Conservation (phyloP, 257 asterid species). For the Nicotiana benthamiana region DNA sequence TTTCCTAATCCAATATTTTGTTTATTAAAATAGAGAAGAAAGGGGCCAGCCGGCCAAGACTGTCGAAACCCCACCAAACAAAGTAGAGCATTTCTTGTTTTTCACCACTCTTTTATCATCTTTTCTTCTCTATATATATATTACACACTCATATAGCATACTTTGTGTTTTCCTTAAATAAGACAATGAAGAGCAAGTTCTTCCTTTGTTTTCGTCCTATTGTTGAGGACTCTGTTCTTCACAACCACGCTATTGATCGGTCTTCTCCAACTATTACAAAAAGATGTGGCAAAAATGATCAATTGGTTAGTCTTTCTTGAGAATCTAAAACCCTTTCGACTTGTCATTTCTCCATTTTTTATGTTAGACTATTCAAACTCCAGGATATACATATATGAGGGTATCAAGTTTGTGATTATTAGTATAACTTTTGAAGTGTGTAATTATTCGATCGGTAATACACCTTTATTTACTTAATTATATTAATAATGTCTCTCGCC, state of each 20-base stretch:
- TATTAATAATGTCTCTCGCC: background rate
- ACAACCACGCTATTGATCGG: background rate
- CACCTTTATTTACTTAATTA: background rate
- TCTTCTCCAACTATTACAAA: background rate
- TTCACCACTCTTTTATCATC: background rate
- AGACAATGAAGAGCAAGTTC: background rate
- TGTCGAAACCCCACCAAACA: background rate
- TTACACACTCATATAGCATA: background rate
- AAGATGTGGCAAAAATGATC: background rate
- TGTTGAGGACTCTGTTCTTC: background rate
- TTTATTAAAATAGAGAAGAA: background rate
- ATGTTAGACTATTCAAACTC: background rate
- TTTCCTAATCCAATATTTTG: background rate
- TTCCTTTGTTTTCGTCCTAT: background rate
- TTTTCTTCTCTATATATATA: background rate
- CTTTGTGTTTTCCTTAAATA: background rate
- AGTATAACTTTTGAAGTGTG: background rate
- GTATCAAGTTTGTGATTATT: background rate
- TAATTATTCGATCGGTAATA: background rate
- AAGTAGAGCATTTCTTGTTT: background rate
- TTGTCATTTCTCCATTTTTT: background rate
- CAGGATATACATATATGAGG: background rate
- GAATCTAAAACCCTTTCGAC: background rate
- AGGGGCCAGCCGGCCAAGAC: background rate
- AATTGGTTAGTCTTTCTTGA: background rate